These are phyloP conservation scores for Lathyrus aphaca DNA, from an alignment of 306 rosid genomes.

Conservation along the genomic window DNA sequence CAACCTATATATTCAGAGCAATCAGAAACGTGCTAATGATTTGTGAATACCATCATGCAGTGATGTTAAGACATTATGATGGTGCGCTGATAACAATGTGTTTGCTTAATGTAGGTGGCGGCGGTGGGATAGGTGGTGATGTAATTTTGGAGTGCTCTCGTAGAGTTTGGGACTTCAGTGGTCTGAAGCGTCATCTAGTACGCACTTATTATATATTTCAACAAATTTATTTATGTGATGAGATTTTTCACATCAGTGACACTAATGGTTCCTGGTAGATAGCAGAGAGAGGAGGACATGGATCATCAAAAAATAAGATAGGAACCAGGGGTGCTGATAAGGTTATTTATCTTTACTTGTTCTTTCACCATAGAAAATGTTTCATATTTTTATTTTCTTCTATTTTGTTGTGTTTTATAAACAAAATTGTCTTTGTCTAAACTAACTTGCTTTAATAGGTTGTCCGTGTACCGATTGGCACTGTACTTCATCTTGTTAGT, in stretches of 20 bases:
- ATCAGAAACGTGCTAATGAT: slow-evolving; percentile 14
- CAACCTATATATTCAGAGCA: neutral
- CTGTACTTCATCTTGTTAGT: slow-evolving; percentile 75
- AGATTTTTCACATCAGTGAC: slow-evolving; percentile 26
- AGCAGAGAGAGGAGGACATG: slow-evolving; percentile 79
- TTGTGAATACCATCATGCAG: slow-evolving; percentile 8
- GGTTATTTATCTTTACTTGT: slow-evolving; percentile 50
- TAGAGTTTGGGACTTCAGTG: slow-evolving; percentile 87
- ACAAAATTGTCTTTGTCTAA: slow-evolving; percentile 21
- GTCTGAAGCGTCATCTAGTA: slow-evolving; percentile 85
- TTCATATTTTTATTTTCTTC: slow-evolving; percentile 25
- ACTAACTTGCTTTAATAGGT: slow-evolving; percentile 50
- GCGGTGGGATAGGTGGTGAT: slow-evolving; percentile 92
- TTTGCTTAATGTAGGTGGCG: slow-evolving; percentile 66
- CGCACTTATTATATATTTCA: slow-evolving; percentile 36
- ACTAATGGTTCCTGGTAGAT: slow-evolving; percentile 51
- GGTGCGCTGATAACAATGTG: slow-evolving; percentile 18
- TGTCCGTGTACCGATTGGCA: slow-evolving; percentile 79
- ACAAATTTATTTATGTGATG: slow-evolving; percentile 28
- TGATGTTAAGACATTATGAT: slow-evolving; percentile 32
- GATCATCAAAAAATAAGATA: slow-evolving; percentile 77
- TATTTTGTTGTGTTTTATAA: slow-evolving; percentile 25
- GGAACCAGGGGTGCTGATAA: slow-evolving; percentile 87
- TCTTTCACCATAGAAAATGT: slow-evolving; percentile 18
- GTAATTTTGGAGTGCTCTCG: slow-evolving; percentile 84